Evolutionary conservation across 225 moss, liverwort and hornwort genomes (phyloP), one percentile per base, ranked within the genome.

Genomic region (Bryoerythrophyllum caledonicum): DNA sequence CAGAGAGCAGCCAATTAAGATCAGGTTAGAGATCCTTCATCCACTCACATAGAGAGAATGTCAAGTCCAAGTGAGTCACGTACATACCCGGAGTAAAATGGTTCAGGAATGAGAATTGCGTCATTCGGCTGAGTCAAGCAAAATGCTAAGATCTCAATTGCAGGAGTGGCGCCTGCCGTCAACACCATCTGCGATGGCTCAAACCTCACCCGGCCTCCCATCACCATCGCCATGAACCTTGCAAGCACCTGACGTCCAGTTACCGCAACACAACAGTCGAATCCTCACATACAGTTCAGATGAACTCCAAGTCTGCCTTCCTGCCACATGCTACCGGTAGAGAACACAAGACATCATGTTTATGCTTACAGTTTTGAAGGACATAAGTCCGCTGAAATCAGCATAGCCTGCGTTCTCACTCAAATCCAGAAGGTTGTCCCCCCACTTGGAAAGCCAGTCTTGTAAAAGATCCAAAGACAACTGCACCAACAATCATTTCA

Each of bases 81-180:
- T 49, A 5, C 48, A 49, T 78, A 97, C 96, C 97, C 97, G 35
- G 84, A 70, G 79, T 99, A 99, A 74, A 87, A 91, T 43, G 97
- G 97, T 41, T 93, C 74, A 72, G 93, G 97, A 61, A 99, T 77
- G 67, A 99, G 88, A 67, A 99, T 87, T 21, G 83, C 94, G 67
- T 99, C 92, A 41, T 91, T 93, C 63, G 94, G 90, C 61, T 99
- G 90, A 61, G 94, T 94, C 84, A 99, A 80, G 43, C 86, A 85
- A 83, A 99, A 99, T 65, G 89, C 89, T 67, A 93, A 74, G 35
- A 94, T 83, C 79, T 99, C 97, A 66, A 82, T 78, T 63, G 89
- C 25, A 41, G 97, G 79, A 80, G 94, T 94, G 65, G 91, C 93
- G 34, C 97, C 97, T 63, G 93, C 89, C 27, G 97, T 99, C 63